These are phyloP conservation scores for Dryadomyces sulphureus DNA, from an alignment of 2,329 filamentous ascomycete species.

Conservation along the genomic window DNA sequence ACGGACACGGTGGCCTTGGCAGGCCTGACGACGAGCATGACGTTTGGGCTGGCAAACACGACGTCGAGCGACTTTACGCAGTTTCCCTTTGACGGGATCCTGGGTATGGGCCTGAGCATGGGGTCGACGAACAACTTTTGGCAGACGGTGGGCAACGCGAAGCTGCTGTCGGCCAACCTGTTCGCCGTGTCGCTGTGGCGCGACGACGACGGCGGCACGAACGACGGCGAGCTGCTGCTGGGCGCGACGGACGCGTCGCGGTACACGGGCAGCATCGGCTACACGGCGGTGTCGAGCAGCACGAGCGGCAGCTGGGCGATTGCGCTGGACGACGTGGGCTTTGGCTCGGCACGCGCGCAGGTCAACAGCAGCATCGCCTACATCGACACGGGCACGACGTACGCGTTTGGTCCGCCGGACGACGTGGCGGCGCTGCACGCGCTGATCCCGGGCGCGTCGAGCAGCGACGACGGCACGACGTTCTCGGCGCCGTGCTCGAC, in stretches of 20 bases:
- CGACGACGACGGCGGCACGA: constrained; percentile 46
- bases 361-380: constrained; percentile 47
- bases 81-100: constrained; percentile 79
- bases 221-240: constrained; percentile 65
- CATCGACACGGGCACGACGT: constrained; percentile 75
- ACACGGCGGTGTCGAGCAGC: constrained; percentile 37
- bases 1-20: constrained; percentile 55
- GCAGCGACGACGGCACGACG: constrained; percentile 38
- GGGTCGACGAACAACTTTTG: constrained; percentile 52
- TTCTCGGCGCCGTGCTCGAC: constrained; percentile 64
- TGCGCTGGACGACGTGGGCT: constrained; percentile 47
- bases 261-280: constrained; percentile 54
- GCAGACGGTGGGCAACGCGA: constrained; percentile 40
- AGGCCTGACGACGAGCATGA: constrained; percentile 45
- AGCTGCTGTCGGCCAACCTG: constrained; percentile 45
- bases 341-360: constrained; percentile 44
- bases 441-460: constrained; percentile 45
- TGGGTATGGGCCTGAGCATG: constrained; percentile 56
- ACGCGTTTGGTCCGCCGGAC: constrained; percentile 53
- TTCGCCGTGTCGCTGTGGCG: constrained; percentile 60
- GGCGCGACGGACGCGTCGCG: constrained; percentile 53
- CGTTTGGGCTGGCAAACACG: constrained; percentile 57
- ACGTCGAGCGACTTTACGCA: constrained; percentile 60
- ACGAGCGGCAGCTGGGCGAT: constrained; percentile 57
- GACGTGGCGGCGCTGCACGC: constrained; percentile 56